phyloP scores from a whole-genome alignment of 768 basidiomycete species.

The Exidia glandulosa region DNA sequence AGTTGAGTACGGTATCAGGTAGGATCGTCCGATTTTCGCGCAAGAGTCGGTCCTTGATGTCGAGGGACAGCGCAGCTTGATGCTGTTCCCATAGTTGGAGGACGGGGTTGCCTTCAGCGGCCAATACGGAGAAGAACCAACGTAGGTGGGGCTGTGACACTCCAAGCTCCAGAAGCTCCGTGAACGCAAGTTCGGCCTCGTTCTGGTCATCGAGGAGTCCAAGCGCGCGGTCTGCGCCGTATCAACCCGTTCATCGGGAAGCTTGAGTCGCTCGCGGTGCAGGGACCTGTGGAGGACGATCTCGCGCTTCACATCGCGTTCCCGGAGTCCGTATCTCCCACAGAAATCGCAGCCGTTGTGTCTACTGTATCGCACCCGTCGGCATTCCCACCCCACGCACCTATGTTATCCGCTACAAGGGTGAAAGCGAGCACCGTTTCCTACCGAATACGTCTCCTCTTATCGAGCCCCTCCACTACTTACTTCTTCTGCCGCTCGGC shows the following conservation, averaged over 20 bases:
- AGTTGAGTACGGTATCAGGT: conserved; percentile 7
- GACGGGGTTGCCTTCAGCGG: conserved; percentile 15
- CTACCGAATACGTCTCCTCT: neutral
- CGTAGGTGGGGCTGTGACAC: conserved; percentile 27
- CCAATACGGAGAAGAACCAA: conserved; percentile 29
- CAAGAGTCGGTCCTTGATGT: conserved; percentile 12
- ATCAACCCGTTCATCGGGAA: neutral
- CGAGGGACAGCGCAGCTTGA: conserved; percentile 12
- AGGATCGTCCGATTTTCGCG: conserved; percentile 5
- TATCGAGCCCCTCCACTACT: neutral
- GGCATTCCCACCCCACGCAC: neutral
- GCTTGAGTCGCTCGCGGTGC: neutral
- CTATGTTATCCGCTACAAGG: neutral
- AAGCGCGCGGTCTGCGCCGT: neutral
- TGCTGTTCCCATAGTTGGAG: conserved; percentile 19
- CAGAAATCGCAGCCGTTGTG: neutral
- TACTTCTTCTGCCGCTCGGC: neutral
- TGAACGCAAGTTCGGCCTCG: conserved; percentile 20
- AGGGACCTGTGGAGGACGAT: neutral
- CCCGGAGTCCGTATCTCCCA: neutral
- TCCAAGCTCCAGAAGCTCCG: conserved; percentile 22
- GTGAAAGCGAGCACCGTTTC: neutral
- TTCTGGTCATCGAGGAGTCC: conserved; percentile 16
- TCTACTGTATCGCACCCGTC: neutral
- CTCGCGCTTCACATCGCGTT: neutral